phyloP scores from a whole-genome alignment of 1,284 basidiomycete genomes.

The Vanrija sp. region DNA sequence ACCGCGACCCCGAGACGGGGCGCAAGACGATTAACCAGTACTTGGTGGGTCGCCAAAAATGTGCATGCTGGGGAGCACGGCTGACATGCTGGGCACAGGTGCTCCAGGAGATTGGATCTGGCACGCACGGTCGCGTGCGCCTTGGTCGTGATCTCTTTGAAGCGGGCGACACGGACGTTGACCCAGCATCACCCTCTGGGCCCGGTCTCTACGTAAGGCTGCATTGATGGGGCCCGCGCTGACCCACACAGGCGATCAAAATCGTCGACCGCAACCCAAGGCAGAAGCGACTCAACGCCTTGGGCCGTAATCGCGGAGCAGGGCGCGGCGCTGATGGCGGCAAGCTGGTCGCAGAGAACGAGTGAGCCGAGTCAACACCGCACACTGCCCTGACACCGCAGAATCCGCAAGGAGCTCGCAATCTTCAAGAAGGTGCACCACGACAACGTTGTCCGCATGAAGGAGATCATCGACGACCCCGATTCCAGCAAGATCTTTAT shows the following conservation, averaged over 20 bases:
- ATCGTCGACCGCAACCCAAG: constrained; percentile 66
- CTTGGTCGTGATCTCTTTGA: constrained; percentile 57
- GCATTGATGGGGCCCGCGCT: too few relatives aligned
- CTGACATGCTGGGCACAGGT: constrained; percentile 44
- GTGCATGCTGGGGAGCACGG: background rate
- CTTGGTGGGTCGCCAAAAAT: constrained; percentile 39
- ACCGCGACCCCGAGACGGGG: constrained; percentile 46
- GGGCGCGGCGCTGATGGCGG: constrained; percentile 49
- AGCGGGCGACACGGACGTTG: constrained; percentile 12
- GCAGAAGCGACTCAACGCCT: constrained; percentile 59
- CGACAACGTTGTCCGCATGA: constrained; percentile 83
- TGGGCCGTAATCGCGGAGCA: constrained; percentile 28
- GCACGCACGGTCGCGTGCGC: constrained; percentile 77
- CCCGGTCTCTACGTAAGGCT: constrained; percentile 18
- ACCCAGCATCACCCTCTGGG: constrained; percentile 15
- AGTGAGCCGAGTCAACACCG: constrained; percentile 23
- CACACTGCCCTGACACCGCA: constrained; percentile 23
- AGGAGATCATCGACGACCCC: constrained; percentile 94
- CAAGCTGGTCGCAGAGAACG: constrained; percentile 52
- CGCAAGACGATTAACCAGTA: constrained; percentile 73
- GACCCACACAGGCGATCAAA: constrained; percentile 72
- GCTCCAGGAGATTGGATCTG: constrained; percentile 63
- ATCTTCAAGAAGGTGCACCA: constrained; percentile 97
- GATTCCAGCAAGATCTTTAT: constrained; percentile 88
- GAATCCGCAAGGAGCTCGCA: constrained; percentile 78